These are phyloP conservation scores for Nadsonia fulvescens DNA, from an alignment of 805 yeast species.

Conservation along the genomic window DNA sequence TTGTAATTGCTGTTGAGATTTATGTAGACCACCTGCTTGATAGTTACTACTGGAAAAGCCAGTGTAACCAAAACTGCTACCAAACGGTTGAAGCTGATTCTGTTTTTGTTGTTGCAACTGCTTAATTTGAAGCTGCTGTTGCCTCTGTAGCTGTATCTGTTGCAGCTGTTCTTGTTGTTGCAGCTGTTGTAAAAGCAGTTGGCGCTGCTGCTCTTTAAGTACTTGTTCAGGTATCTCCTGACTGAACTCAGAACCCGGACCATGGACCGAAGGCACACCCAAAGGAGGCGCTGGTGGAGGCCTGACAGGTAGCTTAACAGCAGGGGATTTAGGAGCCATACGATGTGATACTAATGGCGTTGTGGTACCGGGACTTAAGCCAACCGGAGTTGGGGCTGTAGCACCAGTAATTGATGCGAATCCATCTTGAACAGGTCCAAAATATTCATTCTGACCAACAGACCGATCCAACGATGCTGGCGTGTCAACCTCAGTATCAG, in stretches of 20 bases:
- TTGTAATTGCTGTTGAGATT: too few relatives aligned
- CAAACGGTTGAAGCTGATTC: slow-evolving; percentile 6
- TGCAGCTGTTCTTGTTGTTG: slow-evolving; percentile 10
- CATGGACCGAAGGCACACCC: slow-evolving; percentile 17
- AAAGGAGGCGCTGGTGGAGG: slow-evolving; percentile 28
- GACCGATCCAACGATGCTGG: too few relatives aligned
- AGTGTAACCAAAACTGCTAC: too few relatives aligned
- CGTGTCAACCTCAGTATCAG: too few relatives aligned
- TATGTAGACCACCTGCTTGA: too few relatives aligned
- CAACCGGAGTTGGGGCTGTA: too few relatives aligned
- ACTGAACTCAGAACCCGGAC: slow-evolving; percentile 7
- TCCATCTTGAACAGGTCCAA: too few relatives aligned
- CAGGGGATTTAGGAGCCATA: slow-evolving; percentile 15
- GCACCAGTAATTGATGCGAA: too few relatives aligned
- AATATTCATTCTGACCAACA: too few relatives aligned
- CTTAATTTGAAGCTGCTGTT: slow-evolving; percentile 5
- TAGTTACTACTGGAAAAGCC: too few relatives aligned
- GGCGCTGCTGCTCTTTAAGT: slow-evolving; percentile 6
- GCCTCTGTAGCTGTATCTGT: slow-evolving; percentile 8
- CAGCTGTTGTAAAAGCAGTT: too few relatives aligned
- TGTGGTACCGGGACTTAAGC: slow-evolving; percentile 1
- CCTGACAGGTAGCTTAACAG: slow-evolving; percentile 23
- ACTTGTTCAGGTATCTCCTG: slow-evolving; percentile 7
- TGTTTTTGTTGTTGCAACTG: slow-evolving; percentile 10
- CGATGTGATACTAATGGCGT: slow-evolving; percentile 4